Evolutionary conservation across 441 rosid species (phyloP), one percentile per base, ranked within the genome.

Genomic region (Pelargonium australe): DNA sequence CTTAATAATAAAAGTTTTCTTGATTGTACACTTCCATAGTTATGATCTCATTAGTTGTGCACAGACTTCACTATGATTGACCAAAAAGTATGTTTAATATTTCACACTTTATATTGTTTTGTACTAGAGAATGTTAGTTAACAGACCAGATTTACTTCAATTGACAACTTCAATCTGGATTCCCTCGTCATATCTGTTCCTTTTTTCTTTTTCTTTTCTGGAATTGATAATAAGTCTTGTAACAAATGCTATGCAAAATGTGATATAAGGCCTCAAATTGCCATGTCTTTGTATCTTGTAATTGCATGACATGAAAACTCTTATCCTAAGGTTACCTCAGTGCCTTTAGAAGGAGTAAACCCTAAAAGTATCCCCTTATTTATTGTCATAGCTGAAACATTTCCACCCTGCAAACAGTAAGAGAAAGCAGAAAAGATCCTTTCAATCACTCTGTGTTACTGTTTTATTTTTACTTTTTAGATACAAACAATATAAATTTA

Each of bases 381-480:
- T 69, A 91, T 88, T 28, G 99, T 87, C 99, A 94, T 90, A 64
- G 99, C 92, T 13, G 97, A 84, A 74, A 91, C 96, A 70, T 73
- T 77, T 77, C 99, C 99, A 47, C 99, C 97, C 96, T 94, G 80
- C 64, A 72, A 74, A 74, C 12, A 76, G 63, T 70, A 64, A 78
- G 71, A 51, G 75, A 53, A 62, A 41, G 13, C 2, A 2, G 3
- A 23, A 67, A 55, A 47, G 11, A 20, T 0, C 12, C 44, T 43
- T 3, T 19, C 12, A 51, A 65, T 23, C 25, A 45, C 13, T 12
- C 57, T 49, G 57, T 49, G 5, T 1, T 12, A n/a, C 57, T 49
- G 57, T 13, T 49, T 3, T 13, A 8, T 71, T 20, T 5, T 12
- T 16, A 4, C 11, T 61, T 55, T 55, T 28, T 9, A 19, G 5